Conservation (phyloP, 805 yeast genomes). For the Wickerhamomyces hampshirensis region DNA sequence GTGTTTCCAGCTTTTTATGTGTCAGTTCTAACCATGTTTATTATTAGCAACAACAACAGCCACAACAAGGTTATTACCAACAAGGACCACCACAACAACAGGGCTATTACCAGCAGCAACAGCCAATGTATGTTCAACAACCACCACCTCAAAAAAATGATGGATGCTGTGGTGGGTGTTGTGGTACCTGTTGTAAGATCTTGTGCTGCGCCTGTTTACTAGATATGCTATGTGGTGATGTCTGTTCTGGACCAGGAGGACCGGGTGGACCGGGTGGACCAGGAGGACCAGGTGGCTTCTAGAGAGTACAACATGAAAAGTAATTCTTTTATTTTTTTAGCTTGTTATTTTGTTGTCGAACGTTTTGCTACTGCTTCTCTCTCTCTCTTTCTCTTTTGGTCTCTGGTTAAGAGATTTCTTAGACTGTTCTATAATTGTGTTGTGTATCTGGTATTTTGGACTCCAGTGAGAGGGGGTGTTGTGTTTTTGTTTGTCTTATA, state of each 20-base stretch:
- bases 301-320: not conserved
- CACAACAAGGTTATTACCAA: slow-evolving; percentile 12
- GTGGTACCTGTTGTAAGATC: slow-evolving; percentile 22
- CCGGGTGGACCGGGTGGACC: slow-evolving; percentile 8
- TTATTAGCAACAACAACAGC: slow-evolving; percentile 11
- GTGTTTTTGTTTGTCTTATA: no score
- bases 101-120: slow-evolving; percentile 27
- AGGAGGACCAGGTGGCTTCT: slow-evolving; percentile 6
- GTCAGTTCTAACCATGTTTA: no score
- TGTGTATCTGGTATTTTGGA: not conserved
- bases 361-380: not conserved
- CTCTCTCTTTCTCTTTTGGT: not conserved
- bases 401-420: no score
- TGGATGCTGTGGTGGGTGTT: slow-evolving; percentile 14
- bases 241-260: slow-evolving; percentile 9
- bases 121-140: slow-evolving; percentile 24
- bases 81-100: slow-evolving; percentile 21
- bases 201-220: slow-evolving; percentile 20
- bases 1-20: no score
- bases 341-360: not conserved
- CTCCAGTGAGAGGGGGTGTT: no score
- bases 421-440: no score
- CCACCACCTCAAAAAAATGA: slow-evolving; percentile 16
- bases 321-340: no score
- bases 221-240: slow-evolving; percentile 15